Conservation (phyloP, 1,284 basidiomycete species). For the Trichosporon inkin region DNA sequence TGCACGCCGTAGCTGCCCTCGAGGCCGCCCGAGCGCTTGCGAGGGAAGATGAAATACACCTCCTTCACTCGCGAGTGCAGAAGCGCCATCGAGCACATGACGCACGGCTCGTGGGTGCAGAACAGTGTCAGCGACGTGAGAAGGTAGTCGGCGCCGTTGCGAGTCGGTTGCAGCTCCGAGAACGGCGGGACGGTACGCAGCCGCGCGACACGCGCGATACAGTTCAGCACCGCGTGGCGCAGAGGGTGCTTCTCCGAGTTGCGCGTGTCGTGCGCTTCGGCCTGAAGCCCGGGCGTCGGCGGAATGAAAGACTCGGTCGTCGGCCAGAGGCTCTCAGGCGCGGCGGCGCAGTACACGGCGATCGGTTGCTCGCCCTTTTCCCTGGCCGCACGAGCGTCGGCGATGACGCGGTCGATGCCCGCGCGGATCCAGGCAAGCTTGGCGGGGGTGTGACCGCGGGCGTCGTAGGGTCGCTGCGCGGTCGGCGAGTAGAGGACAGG, state of each 20-base stretch:
- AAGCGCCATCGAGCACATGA: slow-evolving; percentile 93
- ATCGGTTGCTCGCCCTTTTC: slow-evolving; percentile 66
- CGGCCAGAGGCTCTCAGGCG: slow-evolving; percentile 55
- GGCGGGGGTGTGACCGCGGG: slow-evolving; percentile 59
- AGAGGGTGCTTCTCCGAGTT: slow-evolving; percentile 65
- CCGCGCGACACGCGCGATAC: slow-evolving; percentile 58
- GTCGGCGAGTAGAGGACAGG: slow-evolving; percentile 72
- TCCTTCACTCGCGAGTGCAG: slow-evolving; percentile 84
- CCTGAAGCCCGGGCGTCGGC: slow-evolving; percentile 46
- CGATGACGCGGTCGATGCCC: slow-evolving; percentile 59
- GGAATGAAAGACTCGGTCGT: slow-evolving; percentile 53
- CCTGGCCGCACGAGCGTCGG: slow-evolving; percentile 56
- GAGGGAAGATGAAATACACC: slow-evolving; percentile 68
- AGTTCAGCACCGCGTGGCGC: slow-evolving; percentile 73
- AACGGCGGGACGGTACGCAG: slow-evolving; percentile 54
- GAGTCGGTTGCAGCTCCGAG: slow-evolving; percentile 34
- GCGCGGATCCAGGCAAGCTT: slow-evolving; percentile 67
- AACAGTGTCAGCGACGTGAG: slow-evolving; percentile 77
- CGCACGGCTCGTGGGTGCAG: slow-evolving; percentile 86
- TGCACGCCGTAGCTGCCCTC: slow-evolving; percentile 61
- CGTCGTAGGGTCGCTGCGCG: slow-evolving; percentile 59
- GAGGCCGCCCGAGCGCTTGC: slow-evolving; percentile 55
- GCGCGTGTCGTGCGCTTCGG: slow-evolving; percentile 64
- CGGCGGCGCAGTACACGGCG: slow-evolving; percentile 65
- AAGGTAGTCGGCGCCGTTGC: slow-evolving; percentile 74